Percentiles rank a stretch among this genome's conserved stretches.
phyloP scores from a whole-genome alignment of 2,329 filamentous ascomycete species.

The Hymenoscyphus repandus region DNA sequence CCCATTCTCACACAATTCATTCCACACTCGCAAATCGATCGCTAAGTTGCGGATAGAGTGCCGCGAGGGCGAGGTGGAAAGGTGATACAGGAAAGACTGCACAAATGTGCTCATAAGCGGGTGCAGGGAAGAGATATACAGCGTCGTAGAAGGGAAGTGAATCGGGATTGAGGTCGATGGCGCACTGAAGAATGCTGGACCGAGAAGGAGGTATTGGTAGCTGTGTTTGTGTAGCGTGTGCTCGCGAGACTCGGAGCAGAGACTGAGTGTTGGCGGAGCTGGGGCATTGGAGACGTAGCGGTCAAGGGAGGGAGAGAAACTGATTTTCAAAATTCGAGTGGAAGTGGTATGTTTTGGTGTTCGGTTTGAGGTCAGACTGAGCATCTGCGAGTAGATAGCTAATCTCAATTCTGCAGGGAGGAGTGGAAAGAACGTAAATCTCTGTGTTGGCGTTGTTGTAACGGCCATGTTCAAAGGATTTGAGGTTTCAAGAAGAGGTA shows the following conservation, averaged over 20 bases:
- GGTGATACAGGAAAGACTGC: constrained; percentile 20
- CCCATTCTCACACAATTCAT: constrained; percentile 21
- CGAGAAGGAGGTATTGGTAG: constrained; percentile 11
- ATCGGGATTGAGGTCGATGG: constrained; percentile 15
- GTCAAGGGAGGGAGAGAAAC: constrained; percentile 13
- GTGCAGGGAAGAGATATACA: constrained; percentile 20
- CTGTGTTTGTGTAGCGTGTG: constrained; percentile 5
- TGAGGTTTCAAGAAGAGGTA: too few species aligned
- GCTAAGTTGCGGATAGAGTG: constrained; percentile 18
- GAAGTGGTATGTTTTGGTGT: constrained; percentile 1
- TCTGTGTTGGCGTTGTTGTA: neutral
- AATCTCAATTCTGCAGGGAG: constrained; percentile 26
- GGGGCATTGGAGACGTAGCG: constrained; percentile 20
- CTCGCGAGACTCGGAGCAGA: constrained; percentile 18
- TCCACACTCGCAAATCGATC: constrained; percentile 23
- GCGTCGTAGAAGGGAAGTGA: constrained; percentile 12
- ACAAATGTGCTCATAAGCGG: constrained; percentile 17
- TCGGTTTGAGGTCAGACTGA: neutral
- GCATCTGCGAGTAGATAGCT: constrained; percentile 20
- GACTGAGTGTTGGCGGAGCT: constrained; percentile 18
- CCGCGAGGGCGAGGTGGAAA: constrained; percentile 18
- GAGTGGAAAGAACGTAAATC: constrained; percentile 20
- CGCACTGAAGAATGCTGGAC: neutral
- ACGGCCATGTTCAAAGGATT: too few species aligned
- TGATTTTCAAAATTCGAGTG: constrained; percentile 23